Percentiles rank a stretch among this genome's conserved stretches.
phyloP scores from a whole-genome alignment of 2,329 filamentous ascomycete genomes.

The Leptodontidium sp. region DNA sequence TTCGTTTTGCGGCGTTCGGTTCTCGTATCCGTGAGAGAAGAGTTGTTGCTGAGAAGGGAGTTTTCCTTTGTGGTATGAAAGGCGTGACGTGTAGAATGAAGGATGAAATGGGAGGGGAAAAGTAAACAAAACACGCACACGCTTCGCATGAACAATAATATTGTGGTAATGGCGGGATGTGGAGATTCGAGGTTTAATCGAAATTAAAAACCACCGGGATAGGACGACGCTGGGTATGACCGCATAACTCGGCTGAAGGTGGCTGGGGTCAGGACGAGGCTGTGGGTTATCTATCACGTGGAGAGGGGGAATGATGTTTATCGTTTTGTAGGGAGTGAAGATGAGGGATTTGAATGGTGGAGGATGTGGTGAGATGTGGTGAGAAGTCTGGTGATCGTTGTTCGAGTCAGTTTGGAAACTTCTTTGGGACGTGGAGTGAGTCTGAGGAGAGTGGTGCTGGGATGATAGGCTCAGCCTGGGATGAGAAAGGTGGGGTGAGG shows the following conservation, averaged over 20 bases:
- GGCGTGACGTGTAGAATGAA: not conserved
- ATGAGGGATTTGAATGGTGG: not conserved
- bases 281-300: constrained; percentile 25
- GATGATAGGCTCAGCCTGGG: constrained; percentile 19
- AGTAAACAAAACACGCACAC: constrained; percentile 24
- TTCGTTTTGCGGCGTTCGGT: not conserved
- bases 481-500: not conserved
- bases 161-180: constrained; percentile 22
- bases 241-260: constrained; percentile 21
- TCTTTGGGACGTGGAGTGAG: not conserved
- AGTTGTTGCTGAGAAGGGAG: not conserved
- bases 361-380: not conserved
- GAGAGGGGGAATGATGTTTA: not conserved
- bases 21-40: no score
- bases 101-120: constrained; percentile 8
- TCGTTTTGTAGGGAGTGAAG: not conserved
- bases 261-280: constrained; percentile 24
- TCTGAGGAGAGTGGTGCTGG: constrained; percentile 8
- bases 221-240: constrained; percentile 21
- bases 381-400: constrained; percentile 11
- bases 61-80: not conserved
- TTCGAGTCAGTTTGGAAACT: constrained; percentile 9
- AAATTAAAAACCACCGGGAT: constrained; percentile 21
- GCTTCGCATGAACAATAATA: constrained; percentile 18
- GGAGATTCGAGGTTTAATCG: constrained; percentile 25